Evolutionary conservation across 257 asterid species (phyloP).

Genomic region (Nicotiana noctiflora): DNA sequence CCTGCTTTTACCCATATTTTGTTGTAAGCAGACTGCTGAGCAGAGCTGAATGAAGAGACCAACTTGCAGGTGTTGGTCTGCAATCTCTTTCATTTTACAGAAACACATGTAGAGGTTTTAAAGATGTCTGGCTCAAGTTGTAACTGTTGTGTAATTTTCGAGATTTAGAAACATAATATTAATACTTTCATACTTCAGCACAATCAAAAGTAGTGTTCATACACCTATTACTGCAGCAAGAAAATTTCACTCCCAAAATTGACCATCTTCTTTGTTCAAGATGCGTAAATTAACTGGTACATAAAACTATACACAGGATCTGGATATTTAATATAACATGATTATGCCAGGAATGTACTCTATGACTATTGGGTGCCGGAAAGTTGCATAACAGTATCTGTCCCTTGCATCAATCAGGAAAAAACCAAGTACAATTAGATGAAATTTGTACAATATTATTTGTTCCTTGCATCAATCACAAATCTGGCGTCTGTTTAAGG

Average conservation of each 20-base stretch:
- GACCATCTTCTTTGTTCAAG: background rate
- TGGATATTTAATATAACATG: background rate
- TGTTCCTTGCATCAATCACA: conserved; percentile 34
- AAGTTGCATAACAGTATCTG: background rate
- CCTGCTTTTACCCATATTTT: background rate
- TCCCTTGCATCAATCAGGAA: background rate
- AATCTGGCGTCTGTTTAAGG: conserved; percentile 55
- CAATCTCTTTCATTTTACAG: conserved; percentile 14
- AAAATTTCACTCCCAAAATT: background rate
- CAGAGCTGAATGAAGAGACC: conserved; percentile 55
- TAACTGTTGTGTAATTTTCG: conserved; percentile 22
- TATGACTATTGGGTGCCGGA: background rate
- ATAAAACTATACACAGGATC: background rate
- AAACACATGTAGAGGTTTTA: conserved; percentile 35
- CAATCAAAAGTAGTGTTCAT: background rate
- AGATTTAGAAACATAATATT: background rate
- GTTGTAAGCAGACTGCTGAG: conserved; percentile 56
- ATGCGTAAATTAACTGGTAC: background rate
- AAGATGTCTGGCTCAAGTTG: conserved; percentile 30
- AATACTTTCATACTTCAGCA: background rate
- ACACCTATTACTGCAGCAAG: background rate
- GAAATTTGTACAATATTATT: background rate
- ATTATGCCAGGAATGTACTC: background rate
- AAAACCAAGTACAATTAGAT: background rate
- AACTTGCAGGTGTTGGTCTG: conserved; percentile 49